These are phyloP conservation scores for Butyriboletus loyo DNA, from an alignment of 768 basidiomycete genomes.

Conservation along the genomic window DNA sequence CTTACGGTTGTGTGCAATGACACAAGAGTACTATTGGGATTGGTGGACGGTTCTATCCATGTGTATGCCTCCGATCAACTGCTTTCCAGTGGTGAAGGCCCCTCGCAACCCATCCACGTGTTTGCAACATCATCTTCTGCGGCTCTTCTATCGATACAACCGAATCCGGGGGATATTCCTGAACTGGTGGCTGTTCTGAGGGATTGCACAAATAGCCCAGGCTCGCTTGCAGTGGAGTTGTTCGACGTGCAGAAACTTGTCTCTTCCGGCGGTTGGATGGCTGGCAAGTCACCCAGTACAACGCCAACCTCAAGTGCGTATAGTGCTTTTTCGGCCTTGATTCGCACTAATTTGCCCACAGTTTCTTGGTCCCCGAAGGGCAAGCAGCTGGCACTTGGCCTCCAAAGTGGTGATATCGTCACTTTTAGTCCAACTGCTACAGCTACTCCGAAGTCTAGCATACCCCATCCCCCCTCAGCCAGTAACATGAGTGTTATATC, in stretches of 20 bases:
- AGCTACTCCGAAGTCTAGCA: slow-evolving; percentile 51
- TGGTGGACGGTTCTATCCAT: slow-evolving; percentile 55
- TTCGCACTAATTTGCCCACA: slow-evolving; percentile 28
- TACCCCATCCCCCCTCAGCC: slow-evolving; percentile 53
- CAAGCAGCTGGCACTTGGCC: slow-evolving; percentile 76
- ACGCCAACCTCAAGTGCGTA: slow-evolving; percentile 61
- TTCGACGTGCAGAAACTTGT: slow-evolving; percentile 52
- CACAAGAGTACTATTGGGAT: slow-evolving; percentile 55
- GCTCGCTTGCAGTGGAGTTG: slow-evolving; percentile 52
- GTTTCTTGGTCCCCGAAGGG: slow-evolving; percentile 87
- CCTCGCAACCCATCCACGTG: slow-evolving; percentile 46
- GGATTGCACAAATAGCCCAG: slow-evolving; percentile 31
- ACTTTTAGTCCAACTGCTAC: slow-evolving; percentile 61
- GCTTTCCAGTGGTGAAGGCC: slow-evolving; percentile 43
- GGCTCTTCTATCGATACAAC: slow-evolving; percentile 50
- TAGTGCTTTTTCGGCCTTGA: neutral
- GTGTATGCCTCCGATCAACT: slow-evolving; percentile 57
- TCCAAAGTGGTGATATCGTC: slow-evolving; percentile 67
- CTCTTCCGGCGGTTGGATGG: slow-evolving; percentile 53
- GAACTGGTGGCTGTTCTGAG: slow-evolving; percentile 60
- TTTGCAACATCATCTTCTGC: slow-evolving; percentile 43
- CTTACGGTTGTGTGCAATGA: slow-evolving; percentile 59
- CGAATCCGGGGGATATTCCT: slow-evolving; percentile 61
- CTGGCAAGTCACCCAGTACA: slow-evolving; percentile 43
- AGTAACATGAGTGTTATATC: slow-evolving; percentile 47